phyloP scores from a whole-genome alignment of 75 land plant species.

The Cunninghamia lanceolata region DNA sequence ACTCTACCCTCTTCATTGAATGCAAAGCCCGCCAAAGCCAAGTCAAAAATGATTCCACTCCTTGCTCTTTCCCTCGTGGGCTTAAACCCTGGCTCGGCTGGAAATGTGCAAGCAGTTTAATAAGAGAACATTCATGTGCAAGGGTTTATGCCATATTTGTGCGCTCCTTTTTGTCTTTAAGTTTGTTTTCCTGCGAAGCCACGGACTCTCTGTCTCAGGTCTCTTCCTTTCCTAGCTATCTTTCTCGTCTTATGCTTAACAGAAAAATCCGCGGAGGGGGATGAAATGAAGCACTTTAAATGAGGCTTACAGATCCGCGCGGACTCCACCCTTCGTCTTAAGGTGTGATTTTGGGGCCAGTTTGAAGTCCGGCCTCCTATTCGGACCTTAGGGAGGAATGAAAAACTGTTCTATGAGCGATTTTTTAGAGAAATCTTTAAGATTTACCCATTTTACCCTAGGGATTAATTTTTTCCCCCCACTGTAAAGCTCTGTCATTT shows the following conservation, averaged over 20 bases:
- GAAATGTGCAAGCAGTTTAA: neutral
- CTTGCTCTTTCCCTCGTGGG: neutral
- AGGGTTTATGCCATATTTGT: neutral
- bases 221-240: neutral
- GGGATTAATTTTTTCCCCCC: too few relatives aligned
- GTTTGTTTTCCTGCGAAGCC: neutral
- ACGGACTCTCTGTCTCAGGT: neutral
- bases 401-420: neutral
- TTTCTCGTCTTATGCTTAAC: too few relatives aligned
- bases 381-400: neutral
- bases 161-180: neutral
- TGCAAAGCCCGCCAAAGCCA: neutral
- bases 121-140: neutral
- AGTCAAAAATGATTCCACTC: neutral
- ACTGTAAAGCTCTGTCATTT: too few relatives aligned
- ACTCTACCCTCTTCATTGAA: neutral
- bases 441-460: too few relatives aligned
- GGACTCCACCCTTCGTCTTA: neutral
- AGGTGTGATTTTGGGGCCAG: neutral
- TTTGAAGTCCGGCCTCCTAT: neutral
- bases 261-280: neutral
- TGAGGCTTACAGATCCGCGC: constrained; percentile 1
- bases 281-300: neutral
- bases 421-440: too few relatives aligned
- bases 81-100: neutral